Evolutionary conservation across 768 basidiomycete genomes (phyloP), one percentile per base, ranked within the genome.

Genomic region (Mrakia frigida): DNA sequence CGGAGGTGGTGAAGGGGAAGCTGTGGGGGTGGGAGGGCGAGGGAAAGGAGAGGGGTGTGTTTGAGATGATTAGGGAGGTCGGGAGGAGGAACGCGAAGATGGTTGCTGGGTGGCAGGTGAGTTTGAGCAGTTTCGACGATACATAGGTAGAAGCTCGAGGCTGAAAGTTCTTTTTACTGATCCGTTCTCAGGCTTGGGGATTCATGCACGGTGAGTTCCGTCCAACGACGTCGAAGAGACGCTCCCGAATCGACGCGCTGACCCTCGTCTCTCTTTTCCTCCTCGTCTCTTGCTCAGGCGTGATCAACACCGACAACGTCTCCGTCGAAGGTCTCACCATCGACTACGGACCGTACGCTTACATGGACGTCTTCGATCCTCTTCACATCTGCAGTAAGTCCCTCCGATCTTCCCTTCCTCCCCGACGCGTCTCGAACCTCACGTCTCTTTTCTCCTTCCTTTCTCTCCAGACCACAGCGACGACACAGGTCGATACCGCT

Each of bases 81-180:
- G 89, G 93, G 23, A 88, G 87, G 82, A 85, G 94, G 81, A 98
- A 97, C 81, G 95, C 92, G 61, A 86, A 85, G 81, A 98, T 95
- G 92, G 92, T 94, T 0, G 97, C 94, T 14, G 91, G 87, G 5
- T 98, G 97, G 97, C 96, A 98, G 84, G 28, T 14, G 56, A 69
- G 70, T 61, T 46, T 16, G 50, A 5, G 53, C n/a, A 14, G 46
- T 50, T 7, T 65, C 9, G 31, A 37, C n/a, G 39, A 21, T 21
- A n/a, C n/a, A n/a, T n/a, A n/a, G n/a, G n/a, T n/a, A n/a, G n/a
- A n/a, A 59, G 39, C 50, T 9, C 41, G 28, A 6, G 35, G 63
- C 63, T 46, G 13, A 33, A 65, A 11, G 9, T 60, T 33, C 6
- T 16, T 73, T 59, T 60, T 59, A 41, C 39, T 52, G 50, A 56